These are phyloP conservation scores for Tetrastigma voinierianum DNA, from an alignment of 164 flowering plant species.

Conservation along the genomic window DNA sequence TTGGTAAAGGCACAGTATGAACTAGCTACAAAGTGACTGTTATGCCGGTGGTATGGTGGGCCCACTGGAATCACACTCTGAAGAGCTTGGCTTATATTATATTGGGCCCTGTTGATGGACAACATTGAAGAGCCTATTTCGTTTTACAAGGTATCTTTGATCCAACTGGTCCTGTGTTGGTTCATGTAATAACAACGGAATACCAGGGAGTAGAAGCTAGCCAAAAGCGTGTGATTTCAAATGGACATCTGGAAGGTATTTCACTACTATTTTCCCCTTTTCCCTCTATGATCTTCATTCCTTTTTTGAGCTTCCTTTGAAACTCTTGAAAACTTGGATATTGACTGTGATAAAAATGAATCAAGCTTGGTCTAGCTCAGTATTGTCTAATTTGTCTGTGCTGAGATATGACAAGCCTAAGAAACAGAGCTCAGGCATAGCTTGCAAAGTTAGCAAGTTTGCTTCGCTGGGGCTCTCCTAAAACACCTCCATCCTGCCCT, in stretches of 20 bases:
- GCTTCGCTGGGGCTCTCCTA: no score
- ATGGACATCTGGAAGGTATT: slow-evolving; percentile 31
- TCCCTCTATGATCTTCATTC: not conserved
- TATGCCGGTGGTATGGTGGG: slow-evolving; percentile 94
- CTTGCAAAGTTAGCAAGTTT: no score
- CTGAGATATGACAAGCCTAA: no score
- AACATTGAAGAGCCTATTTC: slow-evolving; percentile 77
- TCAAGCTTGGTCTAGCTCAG: no score
- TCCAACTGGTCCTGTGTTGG: slow-evolving; percentile 83
- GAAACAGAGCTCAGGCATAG: no score
- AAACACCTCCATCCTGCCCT: no score
- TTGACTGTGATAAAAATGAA: no score
- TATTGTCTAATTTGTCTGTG: no score
- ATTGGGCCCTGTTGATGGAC: slow-evolving; percentile 98
- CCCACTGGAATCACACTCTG: slow-evolving; percentile 84
- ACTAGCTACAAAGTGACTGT: slow-evolving; percentile 94
- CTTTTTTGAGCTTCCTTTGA: no score
- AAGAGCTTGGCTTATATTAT: slow-evolving; percentile 93
- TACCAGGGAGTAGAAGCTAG: slow-evolving; percentile 27
- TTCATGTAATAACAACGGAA: slow-evolving; percentile 86
- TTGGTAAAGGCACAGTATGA: slow-evolving; percentile 84
- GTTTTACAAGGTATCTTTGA: slow-evolving; percentile 75
- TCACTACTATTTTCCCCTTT: not conserved
- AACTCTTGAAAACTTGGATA: no score
- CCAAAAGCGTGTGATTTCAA: slow-evolving; percentile 20